Conservation (phyloP, 164 flowering plant genomes). For the Chimonanthus salicifolius region DNA sequence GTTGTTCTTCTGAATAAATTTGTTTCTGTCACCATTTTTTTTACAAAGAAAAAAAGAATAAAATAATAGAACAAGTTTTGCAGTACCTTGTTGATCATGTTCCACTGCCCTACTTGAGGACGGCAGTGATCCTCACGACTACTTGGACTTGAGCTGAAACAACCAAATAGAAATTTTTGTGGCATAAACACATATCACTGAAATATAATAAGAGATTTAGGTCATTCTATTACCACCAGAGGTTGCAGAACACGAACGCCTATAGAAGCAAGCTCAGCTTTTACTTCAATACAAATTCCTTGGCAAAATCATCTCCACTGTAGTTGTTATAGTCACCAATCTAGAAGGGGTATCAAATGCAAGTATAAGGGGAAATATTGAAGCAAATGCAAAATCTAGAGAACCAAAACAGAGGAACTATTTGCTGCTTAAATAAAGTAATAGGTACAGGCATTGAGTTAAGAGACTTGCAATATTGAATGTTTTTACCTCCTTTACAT, state of each 20-base stretch:
- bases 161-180: neutral
- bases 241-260: constrained; percentile 90
- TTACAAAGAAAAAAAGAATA: too few relatives aligned
- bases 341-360: constrained; percentile 24
- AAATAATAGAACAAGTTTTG: too few relatives aligned
- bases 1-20: too few relatives aligned
- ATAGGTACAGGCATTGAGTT: neutral
- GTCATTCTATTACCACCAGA: constrained; percentile 50
- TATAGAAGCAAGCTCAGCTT: constrained; percentile 69
- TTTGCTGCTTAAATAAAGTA: neutral
- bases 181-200: neutral
- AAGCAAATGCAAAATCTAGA: too few relatives aligned
- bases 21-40: too few relatives aligned
- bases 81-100: constrained; percentile 78
- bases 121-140: constrained; percentile 78
- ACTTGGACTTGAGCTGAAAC: constrained; percentile 75
- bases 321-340: constrained; percentile 82
- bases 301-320: constrained; percentile 61
- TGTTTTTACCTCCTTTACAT: constrained; percentile 48
- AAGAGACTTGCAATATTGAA: neutral
- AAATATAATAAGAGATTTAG: too few relatives aligned
- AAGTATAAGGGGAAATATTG: too few relatives aligned
- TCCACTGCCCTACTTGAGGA: constrained; percentile 93
- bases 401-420: neutral
- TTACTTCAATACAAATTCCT: constrained; percentile 80